These are phyloP conservation scores for Candolleomyces efflorescens DNA, from an alignment of 768 basidiomycete species.

Conservation along the genomic window DNA sequence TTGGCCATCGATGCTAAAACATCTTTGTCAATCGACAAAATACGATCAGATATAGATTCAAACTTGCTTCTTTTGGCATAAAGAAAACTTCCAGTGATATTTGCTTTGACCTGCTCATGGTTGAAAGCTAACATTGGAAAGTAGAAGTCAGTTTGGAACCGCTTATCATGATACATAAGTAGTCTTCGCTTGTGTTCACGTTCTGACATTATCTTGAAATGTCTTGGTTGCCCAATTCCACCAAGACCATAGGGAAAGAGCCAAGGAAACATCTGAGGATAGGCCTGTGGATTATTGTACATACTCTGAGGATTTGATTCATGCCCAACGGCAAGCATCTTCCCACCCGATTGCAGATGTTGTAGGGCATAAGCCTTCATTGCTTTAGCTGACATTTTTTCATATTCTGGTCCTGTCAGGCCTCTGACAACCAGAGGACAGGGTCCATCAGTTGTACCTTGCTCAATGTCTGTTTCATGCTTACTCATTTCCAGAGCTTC, in stretches of 20 bases:
- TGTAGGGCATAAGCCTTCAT: not conserved
- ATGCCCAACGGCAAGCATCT: not conserved
- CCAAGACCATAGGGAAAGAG: not conserved
- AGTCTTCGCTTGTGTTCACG: constrained; percentile 16
- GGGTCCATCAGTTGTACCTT: not conserved
- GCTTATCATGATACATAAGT: constrained; percentile 30
- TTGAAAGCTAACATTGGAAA: constrained; percentile 30
- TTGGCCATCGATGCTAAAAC: constrained; percentile 5
- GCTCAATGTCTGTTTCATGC: not conserved
- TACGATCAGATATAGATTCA: constrained; percentile 13
- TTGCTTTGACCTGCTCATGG: constrained; percentile 25
- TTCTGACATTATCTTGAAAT: constrained; percentile 7
- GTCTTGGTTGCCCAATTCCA: constrained; percentile 12
- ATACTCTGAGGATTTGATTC: not conserved
- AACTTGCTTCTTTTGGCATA: constrained; percentile 15
- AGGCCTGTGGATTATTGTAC: not conserved
- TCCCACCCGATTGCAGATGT: not conserved
- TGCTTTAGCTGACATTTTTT: not conserved
- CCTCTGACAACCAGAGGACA: not conserved
- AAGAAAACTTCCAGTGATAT: constrained; percentile 2
- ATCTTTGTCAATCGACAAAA: constrained; percentile 15
- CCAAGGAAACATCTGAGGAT: constrained; percentile 18
- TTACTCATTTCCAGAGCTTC: not conserved
- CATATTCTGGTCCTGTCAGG: not conserved
- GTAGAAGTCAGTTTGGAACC: constrained; percentile 27